Percentiles rank a stretch among this genome's conserved stretches.
phyloP scores from a whole-genome alignment of 2,329 filamentous ascomycete genomes.

The Corynespora cassiicola region DNA sequence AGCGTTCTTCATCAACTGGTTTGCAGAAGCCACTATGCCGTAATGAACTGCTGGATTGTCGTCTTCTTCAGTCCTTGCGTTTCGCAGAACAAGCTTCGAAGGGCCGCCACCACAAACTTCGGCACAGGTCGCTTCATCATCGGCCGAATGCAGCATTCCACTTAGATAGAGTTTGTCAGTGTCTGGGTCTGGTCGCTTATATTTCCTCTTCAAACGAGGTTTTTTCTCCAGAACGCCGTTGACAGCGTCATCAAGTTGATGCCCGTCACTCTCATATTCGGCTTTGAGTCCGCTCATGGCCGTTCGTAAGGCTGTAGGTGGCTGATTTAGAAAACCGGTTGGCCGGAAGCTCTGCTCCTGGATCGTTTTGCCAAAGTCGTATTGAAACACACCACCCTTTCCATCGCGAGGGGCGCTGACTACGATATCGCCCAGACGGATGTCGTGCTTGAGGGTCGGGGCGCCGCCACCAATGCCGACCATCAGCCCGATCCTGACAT shows the following conservation, averaged over 20 bases:
- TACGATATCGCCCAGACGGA: slow-evolving; percentile 26
- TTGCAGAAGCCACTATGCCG: too few species aligned
- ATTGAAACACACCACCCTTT: slow-evolving; percentile 36
- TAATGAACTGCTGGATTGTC: too few species aligned
- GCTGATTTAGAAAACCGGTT: slow-evolving; percentile 18
- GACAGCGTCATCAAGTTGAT: slow-evolving; percentile 18
- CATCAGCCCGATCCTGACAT: slow-evolving; percentile 29
- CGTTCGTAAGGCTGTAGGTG: slow-evolving; percentile 22
- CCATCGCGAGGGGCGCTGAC: slow-evolving; percentile 27
- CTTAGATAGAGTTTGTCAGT: slow-evolving; percentile 37
- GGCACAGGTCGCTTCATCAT: slow-evolving; percentile 12
- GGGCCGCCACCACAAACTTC: slow-evolving; percentile 21
- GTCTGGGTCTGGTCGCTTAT: slow-evolving; percentile 24
- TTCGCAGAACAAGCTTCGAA: slow-evolving; percentile 16
- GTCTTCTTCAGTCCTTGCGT: too few species aligned
- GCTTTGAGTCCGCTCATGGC: slow-evolving; percentile 28
- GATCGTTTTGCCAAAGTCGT: slow-evolving; percentile 24
- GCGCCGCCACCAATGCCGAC: slow-evolving; percentile 30
- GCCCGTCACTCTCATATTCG: slow-evolving; percentile 14
- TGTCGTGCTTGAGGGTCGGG: slow-evolving; percentile 30
- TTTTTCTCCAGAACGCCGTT: slow-evolving; percentile 26
- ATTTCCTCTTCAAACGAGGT: slow-evolving; percentile 31
- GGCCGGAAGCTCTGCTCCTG: slow-evolving; percentile 18
- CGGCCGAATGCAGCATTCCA: slow-evolving; percentile 10
- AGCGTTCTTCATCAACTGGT: too few species aligned